Conservation (phyloP, 345 rosid species). For the Pugionium dolabratum region DNA sequence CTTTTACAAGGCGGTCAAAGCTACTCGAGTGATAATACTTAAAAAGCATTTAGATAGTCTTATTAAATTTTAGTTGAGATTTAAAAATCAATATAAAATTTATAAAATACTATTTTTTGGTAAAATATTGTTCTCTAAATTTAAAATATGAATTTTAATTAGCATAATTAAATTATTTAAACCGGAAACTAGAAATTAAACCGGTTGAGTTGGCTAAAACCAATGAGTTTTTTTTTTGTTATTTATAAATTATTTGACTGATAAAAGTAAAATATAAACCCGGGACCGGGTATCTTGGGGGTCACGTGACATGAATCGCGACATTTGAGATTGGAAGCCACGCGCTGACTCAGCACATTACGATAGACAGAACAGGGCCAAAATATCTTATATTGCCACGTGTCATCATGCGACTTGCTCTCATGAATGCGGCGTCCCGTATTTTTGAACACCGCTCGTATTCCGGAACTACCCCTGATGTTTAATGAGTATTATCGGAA, state of each 20-base stretch:
- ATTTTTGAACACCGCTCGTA: background rate
- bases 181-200: no score
- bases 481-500: background rate
- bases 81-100: background rate
- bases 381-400: conserved; percentile 35
- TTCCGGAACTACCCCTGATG: background rate
- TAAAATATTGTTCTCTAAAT: no score
- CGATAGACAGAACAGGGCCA: conserved; percentile 17
- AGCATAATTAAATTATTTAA: no score
- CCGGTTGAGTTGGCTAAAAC: no score
- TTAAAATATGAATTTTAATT: no score
- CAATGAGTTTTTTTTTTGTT: background rate
- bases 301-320: conserved; percentile 67
- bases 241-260: background rate
- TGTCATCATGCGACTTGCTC: conserved; percentile 39
- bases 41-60: background rate
- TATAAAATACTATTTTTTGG: background rate
- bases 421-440: conserved; percentile 53
- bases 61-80: no score
- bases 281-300: conserved; percentile 77
- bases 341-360: conserved; percentile 50
- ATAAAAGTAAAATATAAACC: conserved; percentile 11
- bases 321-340: conserved; percentile 43
- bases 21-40: conserved; percentile 21
- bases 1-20: conserved; percentile 32